Conservation (phyloP, 2,329 filamentous ascomycete species). For the Fusarium tjaetaba region DNA sequence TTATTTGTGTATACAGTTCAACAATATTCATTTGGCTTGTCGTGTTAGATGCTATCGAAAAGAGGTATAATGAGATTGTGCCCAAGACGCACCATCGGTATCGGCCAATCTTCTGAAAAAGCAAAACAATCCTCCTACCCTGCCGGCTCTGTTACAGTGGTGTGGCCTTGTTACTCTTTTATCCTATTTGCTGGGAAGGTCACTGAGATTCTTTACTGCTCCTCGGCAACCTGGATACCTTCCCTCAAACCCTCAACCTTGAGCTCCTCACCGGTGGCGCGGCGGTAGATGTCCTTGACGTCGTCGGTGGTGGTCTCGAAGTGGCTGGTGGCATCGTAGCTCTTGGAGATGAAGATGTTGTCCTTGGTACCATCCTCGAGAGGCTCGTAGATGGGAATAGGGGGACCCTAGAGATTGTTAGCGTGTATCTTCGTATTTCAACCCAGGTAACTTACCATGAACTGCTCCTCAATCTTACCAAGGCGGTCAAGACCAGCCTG, state of each 20-base stretch:
- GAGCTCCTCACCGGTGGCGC: conserved; percentile 84
- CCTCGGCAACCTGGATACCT: conserved; percentile 77
- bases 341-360: conserved; percentile 98
- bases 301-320: conserved; percentile 94
- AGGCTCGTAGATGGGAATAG: conserved; percentile 95
- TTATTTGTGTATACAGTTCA: conserved; percentile 5
- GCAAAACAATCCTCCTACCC: conserved; percentile 26
- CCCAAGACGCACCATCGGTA: conserved; percentile 35
- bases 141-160: conserved; percentile 8
- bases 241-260: conserved; percentile 89
- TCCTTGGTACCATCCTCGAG: conserved; percentile 83
- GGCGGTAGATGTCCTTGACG: conserved; percentile 90
- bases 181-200: neutral
- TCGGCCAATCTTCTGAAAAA: conserved; percentile 19
- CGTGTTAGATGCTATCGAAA: conserved; percentile 39
- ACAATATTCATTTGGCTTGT: conserved; percentile 28
- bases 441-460: conserved; percentile 71
- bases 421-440: neutral
- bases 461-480: conserved; percentile 94
- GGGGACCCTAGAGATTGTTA: conserved; percentile 65
- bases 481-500: conserved; percentile 91
- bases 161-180: conserved; percentile 21
- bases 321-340: conserved; percentile 97
- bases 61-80: conserved; percentile 44
- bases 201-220: conserved; percentile 55